These are phyloP conservation scores for Dictyostelium brefeldianum DNA, from an alignment of 78 protist genomes.

Conservation along the genomic window DNA sequence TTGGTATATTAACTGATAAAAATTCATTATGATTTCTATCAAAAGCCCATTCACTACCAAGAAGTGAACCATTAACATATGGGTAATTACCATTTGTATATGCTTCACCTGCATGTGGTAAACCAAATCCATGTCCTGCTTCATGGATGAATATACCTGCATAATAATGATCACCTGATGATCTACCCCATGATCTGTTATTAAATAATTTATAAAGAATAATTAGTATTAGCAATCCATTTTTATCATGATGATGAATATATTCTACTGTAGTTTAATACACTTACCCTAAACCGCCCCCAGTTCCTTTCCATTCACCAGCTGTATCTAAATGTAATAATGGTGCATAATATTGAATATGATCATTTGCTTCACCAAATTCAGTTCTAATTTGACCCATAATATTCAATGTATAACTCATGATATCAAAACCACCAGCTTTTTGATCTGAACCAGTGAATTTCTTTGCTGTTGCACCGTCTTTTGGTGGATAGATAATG, in stretches of 20 bases:
- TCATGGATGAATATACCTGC: too few species aligned
- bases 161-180: too few species aligned
- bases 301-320: slow-evolving; percentile 45
- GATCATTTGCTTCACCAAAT: slow-evolving; percentile 8
- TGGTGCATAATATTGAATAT: slow-evolving; percentile 23
- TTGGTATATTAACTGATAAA: too few species aligned
- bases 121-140: too few species aligned
- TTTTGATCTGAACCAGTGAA: slow-evolving; percentile 15
- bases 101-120: too few species aligned
- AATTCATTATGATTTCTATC: slow-evolving; percentile 21
- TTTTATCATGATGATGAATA: too few species aligned
- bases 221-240: too few species aligned
- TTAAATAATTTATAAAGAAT: too few species aligned
- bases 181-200: too few species aligned
- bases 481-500: neutral
- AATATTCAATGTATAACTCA: slow-evolving; percentile 12
- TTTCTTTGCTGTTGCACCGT: neutral
- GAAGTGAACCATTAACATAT: slow-evolving; percentile 26
- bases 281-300: slow-evolving; percentile 7
- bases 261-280: too few species aligned
- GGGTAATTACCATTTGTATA: neutral
- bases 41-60: slow-evolving; percentile 33
- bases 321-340: neutral
- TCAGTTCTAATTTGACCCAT: slow-evolving; percentile 17
- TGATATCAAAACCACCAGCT: slow-evolving; percentile 39